phyloP scores from a whole-genome alignment of 768 basidiomycete genomes.

The Leucogyrophana mollusca region DNA sequence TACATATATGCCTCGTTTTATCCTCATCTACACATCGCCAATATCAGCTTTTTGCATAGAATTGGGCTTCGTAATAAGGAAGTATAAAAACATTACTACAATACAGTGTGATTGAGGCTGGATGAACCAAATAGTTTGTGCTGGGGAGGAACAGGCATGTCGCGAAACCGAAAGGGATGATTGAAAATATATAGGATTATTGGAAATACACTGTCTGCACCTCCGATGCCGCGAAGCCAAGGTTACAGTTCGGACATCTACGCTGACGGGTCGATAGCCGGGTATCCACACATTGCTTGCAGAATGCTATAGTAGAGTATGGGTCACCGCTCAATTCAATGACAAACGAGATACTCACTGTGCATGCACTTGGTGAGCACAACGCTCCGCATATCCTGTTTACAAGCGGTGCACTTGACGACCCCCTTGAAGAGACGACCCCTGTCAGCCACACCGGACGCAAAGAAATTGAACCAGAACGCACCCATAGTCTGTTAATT shows the following conservation, averaged over 20 bases:
- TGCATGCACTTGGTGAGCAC: constrained; percentile 91
- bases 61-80: constrained; percentile 3
- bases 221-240: constrained; percentile 80
- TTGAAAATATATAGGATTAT: constrained; percentile 19
- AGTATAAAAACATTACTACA: constrained; percentile 6
- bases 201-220: constrained; percentile 70
- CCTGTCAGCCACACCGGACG: background rate
- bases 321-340: constrained; percentile 3
- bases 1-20: background rate
- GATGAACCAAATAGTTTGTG: background rate
- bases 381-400: constrained; percentile 70
- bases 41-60: constrained; percentile 1
- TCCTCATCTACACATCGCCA: background rate
- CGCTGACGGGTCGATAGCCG: constrained; percentile 87
- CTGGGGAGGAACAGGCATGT: background rate
- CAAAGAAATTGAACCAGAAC: constrained; percentile 11
- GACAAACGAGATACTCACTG: constrained; percentile 52
- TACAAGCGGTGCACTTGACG: constrained; percentile 88
- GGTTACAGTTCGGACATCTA: constrained; percentile 88
- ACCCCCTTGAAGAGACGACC: constrained; percentile 29
- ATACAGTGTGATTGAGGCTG: constrained; percentile 3
- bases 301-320: constrained; percentile 59
- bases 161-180: background rate
- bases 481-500: constrained; percentile 59
- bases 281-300: constrained; percentile 81